phyloP scores from a whole-genome alignment of 768 basidiomycete genomes.

The Mycena leptocephala region DNA sequence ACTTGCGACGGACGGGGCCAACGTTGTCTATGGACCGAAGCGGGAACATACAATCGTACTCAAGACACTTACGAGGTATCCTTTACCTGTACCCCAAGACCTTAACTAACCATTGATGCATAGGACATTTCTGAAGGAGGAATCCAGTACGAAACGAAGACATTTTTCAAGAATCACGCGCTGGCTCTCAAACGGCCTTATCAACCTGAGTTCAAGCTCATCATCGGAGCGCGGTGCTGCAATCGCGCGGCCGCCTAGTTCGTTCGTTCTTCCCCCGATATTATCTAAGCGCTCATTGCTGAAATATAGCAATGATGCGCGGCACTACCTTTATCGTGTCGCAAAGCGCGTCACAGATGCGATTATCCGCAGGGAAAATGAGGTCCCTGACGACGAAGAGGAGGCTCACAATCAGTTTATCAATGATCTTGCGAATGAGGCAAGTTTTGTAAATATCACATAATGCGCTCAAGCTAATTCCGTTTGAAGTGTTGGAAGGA shows the following conservation, averaged over 20 bases:
- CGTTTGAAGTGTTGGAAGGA: neutral
- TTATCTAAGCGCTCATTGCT: too few species aligned
- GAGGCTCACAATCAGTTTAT: too few species aligned
- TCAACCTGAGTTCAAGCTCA: constrained; percentile 3
- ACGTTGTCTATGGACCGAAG: neutral
- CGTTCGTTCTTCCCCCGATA: neutral
- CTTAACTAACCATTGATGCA: neutral
- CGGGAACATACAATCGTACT: neutral
- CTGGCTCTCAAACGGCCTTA: constrained; percentile 10
- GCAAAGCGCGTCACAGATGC: too few species aligned
- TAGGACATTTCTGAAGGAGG: neutral
- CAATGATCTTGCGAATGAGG: neutral
- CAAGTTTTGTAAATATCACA: too few species aligned
- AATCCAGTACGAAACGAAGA: neutral
- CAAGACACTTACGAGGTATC: constrained; percentile 5
- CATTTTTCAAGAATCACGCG: constrained; percentile 12
- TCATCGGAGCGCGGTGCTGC: neutral
- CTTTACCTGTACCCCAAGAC: neutral
- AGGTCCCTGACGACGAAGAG: too few species aligned
- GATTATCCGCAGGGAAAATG: too few species aligned
- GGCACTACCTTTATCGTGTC: constrained; percentile 18
- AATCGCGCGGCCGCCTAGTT: constrained; percentile 8
- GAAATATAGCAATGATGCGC: constrained; percentile 5
- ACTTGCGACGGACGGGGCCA: neutral
- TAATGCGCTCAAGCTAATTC: neutral